Base-by-base conservation (phyloP, 2,329 filamentous ascomycete genomes). In the Hyphodiscus sp. region DNA sequence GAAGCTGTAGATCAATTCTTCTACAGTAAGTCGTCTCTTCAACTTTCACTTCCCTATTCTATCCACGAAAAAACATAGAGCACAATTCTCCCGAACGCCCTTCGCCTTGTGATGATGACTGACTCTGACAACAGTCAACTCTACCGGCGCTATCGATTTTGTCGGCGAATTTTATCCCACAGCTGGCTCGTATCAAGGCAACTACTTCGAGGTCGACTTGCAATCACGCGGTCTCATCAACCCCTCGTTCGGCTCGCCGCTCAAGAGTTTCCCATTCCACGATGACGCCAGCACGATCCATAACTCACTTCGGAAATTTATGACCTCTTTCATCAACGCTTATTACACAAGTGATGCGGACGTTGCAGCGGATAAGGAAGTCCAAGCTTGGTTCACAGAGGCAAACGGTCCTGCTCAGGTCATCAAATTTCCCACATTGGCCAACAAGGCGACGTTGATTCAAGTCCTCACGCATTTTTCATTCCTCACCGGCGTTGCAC, bases 371-470 rank as follows among this genome's bases (percentile, higher is more conserved):
- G 76, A 78, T 57, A 20, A 45, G 0, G 75, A 78, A 54, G 60
- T 78, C 1, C 69, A 73, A 51, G 65, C 65, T n/a, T 78, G 74
- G 74, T 66, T 74, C 26, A 45, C 49, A 1, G 74, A 78, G 64
- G 71, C 70, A 20, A n/a, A n/a, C n/a, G n/a, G n/a, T n/a, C n/a
- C n/a, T n/a, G 74, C 73, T 0, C 48, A 67, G 51, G 68, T 68
- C 1, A 61, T 71, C 29, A 72, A 76, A 61, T 75, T 77, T 62
- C 74, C 72, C 15, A 54, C 61, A 10, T 49, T 60, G 6, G 55
- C 59, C 26, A 29, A 53, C 0, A 61, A 62, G 1, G 55, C 50
- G n/a, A 61, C 64, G 1, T 67, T 76, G 8, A 63, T 74, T 47
- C 69, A 71, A 41, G 59, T 74, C n/a, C 66, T 77, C 10, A 71